Conservation (phyloP, 768 basidiomycete species). For the Daedalea quercina region DNA sequence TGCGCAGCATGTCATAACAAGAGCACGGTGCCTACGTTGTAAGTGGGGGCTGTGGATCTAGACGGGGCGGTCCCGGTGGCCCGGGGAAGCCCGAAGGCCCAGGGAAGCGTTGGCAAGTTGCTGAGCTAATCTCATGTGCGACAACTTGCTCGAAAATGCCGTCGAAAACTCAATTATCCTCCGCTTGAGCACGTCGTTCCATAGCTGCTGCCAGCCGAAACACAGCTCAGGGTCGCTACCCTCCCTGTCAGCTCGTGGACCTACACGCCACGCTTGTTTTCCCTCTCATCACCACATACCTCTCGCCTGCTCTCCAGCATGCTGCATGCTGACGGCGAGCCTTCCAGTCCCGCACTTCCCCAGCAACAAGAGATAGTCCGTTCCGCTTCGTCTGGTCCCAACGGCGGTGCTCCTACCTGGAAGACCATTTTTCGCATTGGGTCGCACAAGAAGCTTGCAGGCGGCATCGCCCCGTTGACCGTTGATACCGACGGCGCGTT, state of each 20-base stretch:
- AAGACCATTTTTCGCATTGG: constrained; percentile 70
- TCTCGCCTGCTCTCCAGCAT: background rate
- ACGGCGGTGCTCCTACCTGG: constrained; percentile 36
- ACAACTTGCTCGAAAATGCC: background rate
- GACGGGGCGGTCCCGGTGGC: background rate
- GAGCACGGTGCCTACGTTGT: too few relatives aligned
- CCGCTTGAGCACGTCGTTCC: background rate
- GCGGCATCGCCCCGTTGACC: constrained; percentile 39
- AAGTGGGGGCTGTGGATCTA: too few relatives aligned
- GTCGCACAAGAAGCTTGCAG: constrained; percentile 51
- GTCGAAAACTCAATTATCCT: background rate
- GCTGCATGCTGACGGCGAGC: constrained; percentile 8
- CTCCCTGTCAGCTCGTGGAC: constrained; percentile 6
- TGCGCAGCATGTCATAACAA: too few relatives aligned
- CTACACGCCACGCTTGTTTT: background rate
- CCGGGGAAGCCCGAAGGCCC: background rate
- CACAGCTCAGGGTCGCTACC: background rate
- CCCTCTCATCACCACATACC: background rate
- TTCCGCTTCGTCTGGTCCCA: constrained; percentile 7
- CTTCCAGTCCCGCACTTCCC: constrained; percentile 16
- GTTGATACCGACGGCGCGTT: constrained; percentile 42
- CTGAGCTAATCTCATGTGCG: background rate
- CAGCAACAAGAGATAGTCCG: constrained; percentile 13
- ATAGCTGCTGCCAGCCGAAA: constrained; percentile 3
- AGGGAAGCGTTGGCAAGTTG: background rate